Evolutionary conservation across 2,329 filamentous ascomycete genomes (phyloP), one percentile per base, ranked within the genome.

Genomic region (Trichoderma koningii): DNA sequence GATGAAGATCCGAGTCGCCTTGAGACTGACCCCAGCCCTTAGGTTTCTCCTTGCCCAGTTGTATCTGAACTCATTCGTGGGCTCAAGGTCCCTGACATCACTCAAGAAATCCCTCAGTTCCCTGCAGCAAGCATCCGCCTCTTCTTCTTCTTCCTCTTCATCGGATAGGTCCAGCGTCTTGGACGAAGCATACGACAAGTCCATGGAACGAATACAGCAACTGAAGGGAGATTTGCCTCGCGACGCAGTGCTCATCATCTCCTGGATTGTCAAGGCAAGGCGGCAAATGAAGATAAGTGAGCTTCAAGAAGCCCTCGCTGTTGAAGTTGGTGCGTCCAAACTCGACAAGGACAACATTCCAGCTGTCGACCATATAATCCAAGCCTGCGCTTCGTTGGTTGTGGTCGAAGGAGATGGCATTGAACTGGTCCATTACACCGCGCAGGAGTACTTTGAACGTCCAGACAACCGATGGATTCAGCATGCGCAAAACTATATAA

Each of bases 361-460:
- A 0, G 67, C 75, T 0, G 44, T 76, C 1, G 72, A 75, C 6
- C 70, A 76, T 1, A 65, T 81, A 1, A 64, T 80, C 0, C 76
- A 76, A 3, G 70, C 73, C 1, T 83, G 79, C 64, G 75, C 74
- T 38, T 80, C 80, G 0, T 60, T 83, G 10, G 75, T 83, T 2
- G 77, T 73, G 0, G 45, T 80, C 3, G 78, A 82, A 42, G 64
- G 76, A 51, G 67, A 77, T 19, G 71, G 77, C 28, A 70, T 82
- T 12, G 73, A 78, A 3, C 67, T 83, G 0, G 77, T 81, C 3
- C 80, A 83, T 66, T 79, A 80, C 62, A 82, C 81, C 0, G 73
- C 79, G 1, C 77, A 82, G 50, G 75, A 82, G 45, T 83, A 80
- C 67, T 76, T 83, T 48, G 71, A 78, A 19, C 55, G 66, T 14